Base-by-base conservation (phyloP, 2,329 filamentous ascomycete species). In the Claviceps monticola region DNA sequence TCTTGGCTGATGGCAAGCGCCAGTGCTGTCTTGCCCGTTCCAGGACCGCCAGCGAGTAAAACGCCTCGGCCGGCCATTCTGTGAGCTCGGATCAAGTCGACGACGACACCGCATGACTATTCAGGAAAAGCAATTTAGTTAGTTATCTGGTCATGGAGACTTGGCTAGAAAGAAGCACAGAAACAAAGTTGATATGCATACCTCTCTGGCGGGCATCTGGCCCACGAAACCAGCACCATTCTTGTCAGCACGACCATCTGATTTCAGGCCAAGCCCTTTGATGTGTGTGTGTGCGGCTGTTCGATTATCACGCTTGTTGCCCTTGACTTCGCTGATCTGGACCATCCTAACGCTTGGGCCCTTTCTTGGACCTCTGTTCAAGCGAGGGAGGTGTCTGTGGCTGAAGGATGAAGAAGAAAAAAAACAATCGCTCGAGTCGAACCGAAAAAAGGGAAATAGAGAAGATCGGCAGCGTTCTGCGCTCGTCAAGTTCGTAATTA, bases 231-330 rank as follows among this genome's bases (percentile, higher is more conserved):
- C 93, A 59, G 82, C 80, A 37, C 82, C 79, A 56, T 86, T 79
- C 58, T 79, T 79, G 65, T 95, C 90, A 56, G 93, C 88, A 50
- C 79, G 83, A 56, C 93, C 93, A 82, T 95, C 88, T 48, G 80
- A 67, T 64, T 87, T 86, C 60, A 98, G 72, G 17, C 93, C 93
- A 42, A 98, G 77, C 49, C 93, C 93, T 68, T 89, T 95, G 78
- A 98, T 98, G 71, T 98, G 93, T 50, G 91, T 96, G 71, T 98
- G 93, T 60, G 91, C 86, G 55, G 93, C 91, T 47, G 93, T 98
- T 66, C 93, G 84, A 73, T 94, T 93, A 70, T 96, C 91, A 74
- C 93, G 89, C 74, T 83, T 83, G 72, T 88, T 91, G 74, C 86
- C 86, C 76, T 95, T 95, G 64, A 95, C 87, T 74, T 95, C 89